These are phyloP conservation scores for Myriosclerotinia duriaeana DNA, from an alignment of 2,329 filamentous ascomycete species.

Conservation along the genomic window DNA sequence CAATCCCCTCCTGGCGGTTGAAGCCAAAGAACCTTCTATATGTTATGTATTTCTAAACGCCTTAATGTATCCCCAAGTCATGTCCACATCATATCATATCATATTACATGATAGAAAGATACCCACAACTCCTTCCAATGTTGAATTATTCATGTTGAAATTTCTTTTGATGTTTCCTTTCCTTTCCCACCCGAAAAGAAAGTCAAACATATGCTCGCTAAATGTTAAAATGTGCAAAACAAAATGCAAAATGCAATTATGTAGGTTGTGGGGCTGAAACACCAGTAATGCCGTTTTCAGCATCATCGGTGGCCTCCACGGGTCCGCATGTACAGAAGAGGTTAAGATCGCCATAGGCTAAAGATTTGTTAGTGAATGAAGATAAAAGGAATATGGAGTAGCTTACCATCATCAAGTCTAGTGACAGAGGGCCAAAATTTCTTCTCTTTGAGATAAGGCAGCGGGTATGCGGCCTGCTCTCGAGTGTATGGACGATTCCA, in stretches of 20 bases:
- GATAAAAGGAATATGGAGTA: conserved; percentile 23
- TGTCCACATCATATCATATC: conserved; percentile 14
- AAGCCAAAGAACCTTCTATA: conserved; percentile 21
- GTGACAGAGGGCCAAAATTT: conserved; percentile 96
- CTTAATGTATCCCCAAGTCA: conserved; percentile 13
- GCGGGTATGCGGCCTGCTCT: conserved; percentile 82
- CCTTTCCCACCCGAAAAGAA: conserved; percentile 14
- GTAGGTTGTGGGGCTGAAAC: conserved; percentile 33
- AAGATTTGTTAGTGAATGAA: conserved; percentile 26
- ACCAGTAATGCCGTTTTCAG: conserved; percentile 37
- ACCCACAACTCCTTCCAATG: conserved; percentile 21
- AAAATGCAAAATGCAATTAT: conserved; percentile 24
- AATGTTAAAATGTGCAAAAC: conserved; percentile 20
- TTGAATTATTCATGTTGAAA: conserved; percentile 24
- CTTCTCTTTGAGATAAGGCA: conserved; percentile 83
- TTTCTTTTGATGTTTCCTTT: conserved; percentile 13
- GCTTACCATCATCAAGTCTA: conserved; percentile 81
- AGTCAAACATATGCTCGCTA: conserved; percentile 12
- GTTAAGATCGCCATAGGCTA: conserved; percentile 87
- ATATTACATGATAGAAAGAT: conserved; percentile 16
- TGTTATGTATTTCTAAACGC: conserved; percentile 15
- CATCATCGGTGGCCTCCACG: conserved; percentile 72
- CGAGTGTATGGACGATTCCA: conserved; percentile 83
- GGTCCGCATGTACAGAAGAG: conserved; percentile 93
- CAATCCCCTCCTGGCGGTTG: conserved; percentile 15